Base-by-base conservation (phyloP, 768 basidiomycete genomes). In the Podaxis rugospora region DNA sequence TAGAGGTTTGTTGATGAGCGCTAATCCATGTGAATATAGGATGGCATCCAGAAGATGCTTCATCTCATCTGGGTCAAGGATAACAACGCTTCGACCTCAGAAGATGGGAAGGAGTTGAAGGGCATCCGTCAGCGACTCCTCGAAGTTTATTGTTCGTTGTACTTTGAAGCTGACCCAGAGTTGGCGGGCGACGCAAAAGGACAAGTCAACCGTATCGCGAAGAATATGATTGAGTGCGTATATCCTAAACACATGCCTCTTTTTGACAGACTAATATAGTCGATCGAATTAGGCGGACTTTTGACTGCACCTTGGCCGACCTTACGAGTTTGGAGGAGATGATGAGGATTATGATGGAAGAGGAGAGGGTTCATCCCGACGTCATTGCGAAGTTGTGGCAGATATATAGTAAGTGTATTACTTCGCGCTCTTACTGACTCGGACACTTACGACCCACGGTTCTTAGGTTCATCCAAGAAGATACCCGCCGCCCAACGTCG, bases 31-130 rank as follows among this genome's bases (percentile, higher is more conserved):
- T n/a, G n/a, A 9, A 57, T 49, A 35, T 65, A 96, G 93, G 74
- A 75, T 13, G 97, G 97, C 0, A 88, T 99, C 69, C 94, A 91
- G 78, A 93, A 88, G 68, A 98, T 98, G 96, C 71, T 99, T 13
- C 97, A 98, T 71, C 79, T 99, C 25, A 92, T 99, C 66, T 98
- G 97, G 97, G 83, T 85, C 27, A 98, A 98, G 70, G 96, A 99
- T 68, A 93, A 93, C 68, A 89, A 76, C 54, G 80, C 84, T 23
- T 85, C 90, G n/a, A 85, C 84, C n/a, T 72, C 78, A 2, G 82
- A 83, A 66, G 83, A 83, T 52, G 81, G 80, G 1, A 77, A 80
- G 56, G 93, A 95, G 70, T 72, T 94, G 50, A 95, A 95, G 71
- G 94, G 96, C 27, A 82, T 98, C 61, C 86, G 93, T 4, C 87